phyloP scores from a whole-genome alignment of 2,329 filamentous ascomycete genomes.

The Dactylellina sp. region DNA sequence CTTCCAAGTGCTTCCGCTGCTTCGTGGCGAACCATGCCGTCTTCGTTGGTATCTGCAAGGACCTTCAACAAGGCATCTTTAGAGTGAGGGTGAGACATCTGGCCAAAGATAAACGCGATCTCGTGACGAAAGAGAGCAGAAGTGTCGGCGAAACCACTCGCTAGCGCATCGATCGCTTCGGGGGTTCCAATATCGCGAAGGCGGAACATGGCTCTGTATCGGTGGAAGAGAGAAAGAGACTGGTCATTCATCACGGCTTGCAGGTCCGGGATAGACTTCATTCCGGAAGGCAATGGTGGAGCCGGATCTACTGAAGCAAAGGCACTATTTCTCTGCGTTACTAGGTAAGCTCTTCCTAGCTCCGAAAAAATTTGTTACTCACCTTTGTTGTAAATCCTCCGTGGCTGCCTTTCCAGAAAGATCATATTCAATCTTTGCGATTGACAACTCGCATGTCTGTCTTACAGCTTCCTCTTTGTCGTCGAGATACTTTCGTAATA shows the following conservation, averaged over 20 bases:
- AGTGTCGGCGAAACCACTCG: slow-evolving; percentile 83
- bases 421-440: slow-evolving; percentile 94
- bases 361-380: slow-evolving; percentile 56
- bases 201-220: slow-evolving; percentile 98
- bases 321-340: slow-evolving; percentile 78
- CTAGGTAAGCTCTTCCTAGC: slow-evolving; percentile 16
- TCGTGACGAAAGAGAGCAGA: slow-evolving; percentile 97
- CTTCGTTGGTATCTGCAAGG: slow-evolving; percentile 82
- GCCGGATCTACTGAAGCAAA: slow-evolving; percentile 97
- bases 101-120: slow-evolving; percentile 97
- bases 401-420: slow-evolving; percentile 76
- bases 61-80: slow-evolving; percentile 87
- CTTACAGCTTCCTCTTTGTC: slow-evolving; percentile 81
- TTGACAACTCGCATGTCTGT: slow-evolving; percentile 96
- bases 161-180: slow-evolving; percentile 85
- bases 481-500: slow-evolving; percentile 80
- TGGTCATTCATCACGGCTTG: slow-evolving; percentile 83
- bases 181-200: slow-evolving; percentile 94
- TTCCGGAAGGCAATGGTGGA: slow-evolving; percentile 79
- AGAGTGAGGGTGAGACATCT: slow-evolving; percentile 94
- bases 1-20: slow-evolving; percentile 96
- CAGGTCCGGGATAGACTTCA: slow-evolving; percentile 77
- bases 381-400: slow-evolving; percentile 87
- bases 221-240: slow-evolving; percentile 81
- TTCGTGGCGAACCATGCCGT: slow-evolving; percentile 97